Evolutionary conservation across 306 rosid species (phyloP), one percentile per base, ranked within the genome.

Genomic region (Hippophae gyantsensis): DNA sequence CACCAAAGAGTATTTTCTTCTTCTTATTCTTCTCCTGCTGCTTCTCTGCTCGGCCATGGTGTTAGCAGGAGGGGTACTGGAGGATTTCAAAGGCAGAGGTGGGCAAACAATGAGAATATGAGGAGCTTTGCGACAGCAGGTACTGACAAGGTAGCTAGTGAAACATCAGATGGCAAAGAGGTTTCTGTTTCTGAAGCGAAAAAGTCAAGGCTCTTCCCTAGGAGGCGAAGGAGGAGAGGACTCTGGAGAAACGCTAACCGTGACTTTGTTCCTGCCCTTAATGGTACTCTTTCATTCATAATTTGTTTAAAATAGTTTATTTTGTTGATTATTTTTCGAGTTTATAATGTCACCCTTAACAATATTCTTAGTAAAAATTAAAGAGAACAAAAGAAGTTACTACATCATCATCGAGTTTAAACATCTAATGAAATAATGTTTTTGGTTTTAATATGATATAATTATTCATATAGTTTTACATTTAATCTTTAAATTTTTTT

Each of bases 221-320:
- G 69, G 26, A 81, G 74, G 50, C 72, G 50, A 5, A 54, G 77
- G 49, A 63, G 69, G 18, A 75, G 80, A 62, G 86, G 86, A 72
- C 75, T 52, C 8, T 78, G 86, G 84, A 78, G 79, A 59, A 72
- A 60, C 6, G 6, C 52, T 0, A 78, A 79, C 57, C 66, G 68
- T 43, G 75, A 77, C 46, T 69, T 78, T 59, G 52, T 57, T 50
- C 89, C 82, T 74, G 68, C 84, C 54, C 83, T 74, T 72, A 60
- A 68, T 48, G 94, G 90, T 85, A 81, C 6, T 6, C 11, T 38
- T 48, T 46, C 58, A 18, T n/a, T 0, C 48, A 46, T 3, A 46
- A 46, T 46, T 46, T 46, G 50, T 13, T 46, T 9, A 1, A 46
- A 46, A 2, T 3, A 13, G 6, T 46, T 46, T 46, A 8, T 46